Percentiles rank a stretch among this genome's conserved stretches.
Evolutionary conservation across 768 basidiomycete genomes (phyloP).

Genomic region (Russula lepida): DNA sequence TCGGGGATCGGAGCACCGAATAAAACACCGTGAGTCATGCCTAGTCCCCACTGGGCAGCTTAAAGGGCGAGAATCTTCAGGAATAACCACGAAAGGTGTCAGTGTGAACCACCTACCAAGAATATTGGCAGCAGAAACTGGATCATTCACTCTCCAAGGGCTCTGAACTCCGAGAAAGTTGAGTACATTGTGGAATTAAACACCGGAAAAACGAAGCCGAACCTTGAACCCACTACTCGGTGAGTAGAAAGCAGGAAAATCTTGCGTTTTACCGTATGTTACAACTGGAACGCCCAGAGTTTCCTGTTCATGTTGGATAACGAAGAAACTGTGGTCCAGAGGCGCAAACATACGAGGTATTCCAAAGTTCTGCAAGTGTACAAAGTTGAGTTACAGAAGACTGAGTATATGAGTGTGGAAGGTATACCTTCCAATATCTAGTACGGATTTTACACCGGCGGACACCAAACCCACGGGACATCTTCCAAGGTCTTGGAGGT

Average conservation of each 20-base stretch:
- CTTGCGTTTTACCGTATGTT: conserved; percentile 60
- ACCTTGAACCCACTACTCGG: conserved; percentile 77
- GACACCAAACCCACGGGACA: conserved; percentile 91
- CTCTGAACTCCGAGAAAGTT: conserved; percentile 37
- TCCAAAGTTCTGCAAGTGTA: conserved; percentile 56
- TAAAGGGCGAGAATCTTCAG: background rate
- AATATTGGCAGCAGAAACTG: conserved; percentile 60
- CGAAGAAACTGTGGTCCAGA: background rate
- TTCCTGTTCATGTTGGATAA: conserved; percentile 48
- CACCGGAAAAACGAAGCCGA: conserved; percentile 6
- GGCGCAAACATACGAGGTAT: conserved; percentile 47
- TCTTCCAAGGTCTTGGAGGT: conserved; percentile 79
- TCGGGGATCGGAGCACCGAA: conserved; percentile 89
- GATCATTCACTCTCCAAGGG: conserved; percentile 66
- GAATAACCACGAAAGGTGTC: background rate
- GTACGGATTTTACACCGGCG: conserved; percentile 88
- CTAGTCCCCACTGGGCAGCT: conserved; percentile 68
- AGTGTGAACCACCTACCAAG: conserved; percentile 48
- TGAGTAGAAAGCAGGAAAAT: conserved; percentile 94
- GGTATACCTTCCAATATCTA: conserved; percentile 76
- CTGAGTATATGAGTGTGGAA: background rate
- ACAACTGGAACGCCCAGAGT: conserved; percentile 90
- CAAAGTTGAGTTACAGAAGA: background rate
- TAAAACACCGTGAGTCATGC: conserved; percentile 66
- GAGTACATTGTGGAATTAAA: background rate